Percentiles rank a stretch among this genome's conserved stretches.
Conservation (phyloP, 805 yeast genomes). For the Candida sanyiensis region DNA sequence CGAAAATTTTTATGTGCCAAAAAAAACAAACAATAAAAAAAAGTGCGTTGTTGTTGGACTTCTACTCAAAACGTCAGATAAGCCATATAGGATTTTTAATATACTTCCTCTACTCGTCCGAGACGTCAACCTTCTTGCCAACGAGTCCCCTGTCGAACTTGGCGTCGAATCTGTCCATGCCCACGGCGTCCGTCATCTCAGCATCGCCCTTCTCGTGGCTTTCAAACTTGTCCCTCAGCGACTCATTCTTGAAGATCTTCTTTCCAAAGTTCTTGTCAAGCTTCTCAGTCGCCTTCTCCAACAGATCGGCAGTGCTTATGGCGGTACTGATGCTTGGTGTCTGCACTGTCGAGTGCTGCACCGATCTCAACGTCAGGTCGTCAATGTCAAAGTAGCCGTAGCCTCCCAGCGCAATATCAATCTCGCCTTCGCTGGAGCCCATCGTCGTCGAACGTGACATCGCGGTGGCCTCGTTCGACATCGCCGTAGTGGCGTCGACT, state of each 20-base stretch:
- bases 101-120: slow-evolving; percentile 9
- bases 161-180: slow-evolving; percentile 29
- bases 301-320: slow-evolving; percentile 14
- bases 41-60: not conserved
- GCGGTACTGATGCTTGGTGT: slow-evolving; percentile 20
- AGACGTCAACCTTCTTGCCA: slow-evolving; percentile 32
- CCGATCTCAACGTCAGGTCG: slow-evolving; percentile 54
- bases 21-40: not conserved
- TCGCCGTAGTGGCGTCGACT: slow-evolving; percentile 4
- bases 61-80: not conserved
- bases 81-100: not conserved
- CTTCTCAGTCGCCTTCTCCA: slow-evolving; percentile 8
- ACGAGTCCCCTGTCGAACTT: slow-evolving; percentile 36
- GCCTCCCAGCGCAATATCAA: slow-evolving; percentile 51
- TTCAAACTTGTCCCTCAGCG: slow-evolving; percentile 21
- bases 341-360: slow-evolving; percentile 33
- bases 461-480: slow-evolving; percentile 2
- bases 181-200: slow-evolving; percentile 3
- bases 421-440: slow-evolving; percentile 24
- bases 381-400: slow-evolving; percentile 76
- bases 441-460: slow-evolving; percentile 23
- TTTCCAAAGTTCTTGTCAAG: slow-evolving; percentile 21
- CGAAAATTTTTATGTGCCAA: slow-evolving; percentile 2
- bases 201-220: slow-evolving; percentile 7
- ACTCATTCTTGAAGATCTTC: slow-evolving; percentile 16